phyloP scores from a whole-genome alignment of 805 yeast genomes.

The Tetrapisispora pingtungensis region DNA sequence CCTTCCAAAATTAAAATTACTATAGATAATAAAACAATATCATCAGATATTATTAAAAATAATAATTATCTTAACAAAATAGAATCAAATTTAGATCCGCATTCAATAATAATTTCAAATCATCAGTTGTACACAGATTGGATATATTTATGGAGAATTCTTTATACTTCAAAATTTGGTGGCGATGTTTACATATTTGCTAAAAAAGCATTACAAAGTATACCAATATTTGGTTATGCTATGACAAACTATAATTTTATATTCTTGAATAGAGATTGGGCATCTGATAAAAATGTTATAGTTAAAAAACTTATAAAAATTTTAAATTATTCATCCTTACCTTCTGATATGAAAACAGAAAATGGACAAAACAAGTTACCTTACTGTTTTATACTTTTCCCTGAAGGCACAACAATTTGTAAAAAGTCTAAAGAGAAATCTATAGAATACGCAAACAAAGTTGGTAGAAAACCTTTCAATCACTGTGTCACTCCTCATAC shows the following conservation, averaged over 20 bases:
- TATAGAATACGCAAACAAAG: conserved; percentile 45
- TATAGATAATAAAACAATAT: conserved; percentile 32
- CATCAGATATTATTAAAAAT: conserved; percentile 26
- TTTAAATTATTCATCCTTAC: background rate
- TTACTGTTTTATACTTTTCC: conserved; percentile 68
- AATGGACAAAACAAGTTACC: conserved; percentile 34
- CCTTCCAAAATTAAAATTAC: conserved; percentile 46
- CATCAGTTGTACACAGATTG: conserved; percentile 94
- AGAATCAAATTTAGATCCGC: conserved; percentile 32
- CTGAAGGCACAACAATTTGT: conserved; percentile 89
- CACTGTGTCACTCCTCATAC: conserved; percentile 74
- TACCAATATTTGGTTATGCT: conserved; percentile 79
- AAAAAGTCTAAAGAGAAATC: conserved; percentile 51
- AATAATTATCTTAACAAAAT: conserved; percentile 16
- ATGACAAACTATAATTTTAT: conserved; percentile 72
- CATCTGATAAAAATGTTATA: conserved; percentile 52
- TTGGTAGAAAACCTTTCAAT: conserved; percentile 39
- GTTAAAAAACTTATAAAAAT: conserved; percentile 8
- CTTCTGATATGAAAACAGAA: background rate
- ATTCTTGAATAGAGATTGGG: conserved; percentile 81
- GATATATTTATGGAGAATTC: conserved; percentile 81
- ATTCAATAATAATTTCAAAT: conserved; percentile 63
- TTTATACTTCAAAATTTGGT: conserved; percentile 56
- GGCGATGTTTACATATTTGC: conserved; percentile 62
- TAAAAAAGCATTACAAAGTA: conserved; percentile 57